Percentiles rank a stretch among this genome's conserved stretches.
phyloP scores from a whole-genome alignment of 2,329 filamentous ascomycete species.

The Aquanectria penicillioides region DNA sequence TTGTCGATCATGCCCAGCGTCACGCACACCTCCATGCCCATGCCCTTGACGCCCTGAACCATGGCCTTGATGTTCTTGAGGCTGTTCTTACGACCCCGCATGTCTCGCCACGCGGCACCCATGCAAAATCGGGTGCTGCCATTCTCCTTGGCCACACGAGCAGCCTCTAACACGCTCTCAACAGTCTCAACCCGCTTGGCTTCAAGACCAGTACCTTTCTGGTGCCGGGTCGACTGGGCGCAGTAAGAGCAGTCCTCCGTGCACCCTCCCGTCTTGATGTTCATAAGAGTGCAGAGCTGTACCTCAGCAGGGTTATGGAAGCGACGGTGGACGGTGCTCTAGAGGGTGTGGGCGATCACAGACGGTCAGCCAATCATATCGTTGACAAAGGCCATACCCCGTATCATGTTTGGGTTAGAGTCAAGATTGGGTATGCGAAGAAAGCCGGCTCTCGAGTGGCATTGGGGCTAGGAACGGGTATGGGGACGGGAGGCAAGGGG shows the following conservation, averaged over 20 bases:
- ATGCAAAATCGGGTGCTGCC: slow-evolving; percentile 94
- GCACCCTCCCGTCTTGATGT: slow-evolving; percentile 95
- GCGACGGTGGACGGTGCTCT: slow-evolving; percentile 82
- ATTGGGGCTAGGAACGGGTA: not conserved
- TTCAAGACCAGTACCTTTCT: slow-evolving; percentile 79
- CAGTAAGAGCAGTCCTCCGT: slow-evolving; percentile 95
- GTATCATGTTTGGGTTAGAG: not conserved
- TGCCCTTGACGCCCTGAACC: slow-evolving; percentile 80
- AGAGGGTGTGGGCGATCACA: too few relatives aligned
- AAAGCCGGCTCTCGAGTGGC: not conserved
- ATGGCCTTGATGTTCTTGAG: slow-evolving; percentile 87
- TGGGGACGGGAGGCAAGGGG: not conserved
- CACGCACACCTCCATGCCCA: slow-evolving; percentile 94
- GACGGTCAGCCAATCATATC: slow-evolving; percentile 28
- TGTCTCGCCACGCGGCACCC: slow-evolving; percentile 94
- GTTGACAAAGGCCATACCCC: slow-evolving; percentile 5
- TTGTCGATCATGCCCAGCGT: slow-evolving; percentile 92
- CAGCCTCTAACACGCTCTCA: slow-evolving; percentile 82
- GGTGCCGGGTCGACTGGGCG: slow-evolving; percentile 85
- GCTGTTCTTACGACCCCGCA: slow-evolving; percentile 87
- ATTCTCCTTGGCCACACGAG: slow-evolving; percentile 80
- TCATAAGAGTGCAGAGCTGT: slow-evolving; percentile 94
- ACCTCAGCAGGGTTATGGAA: slow-evolving; percentile 87
- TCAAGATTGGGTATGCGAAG: not conserved
- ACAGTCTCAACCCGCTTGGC: slow-evolving; percentile 83